Conservation (phyloP, 176 grass and related monocot genomes). For the Panicum miliaceum region DNA sequence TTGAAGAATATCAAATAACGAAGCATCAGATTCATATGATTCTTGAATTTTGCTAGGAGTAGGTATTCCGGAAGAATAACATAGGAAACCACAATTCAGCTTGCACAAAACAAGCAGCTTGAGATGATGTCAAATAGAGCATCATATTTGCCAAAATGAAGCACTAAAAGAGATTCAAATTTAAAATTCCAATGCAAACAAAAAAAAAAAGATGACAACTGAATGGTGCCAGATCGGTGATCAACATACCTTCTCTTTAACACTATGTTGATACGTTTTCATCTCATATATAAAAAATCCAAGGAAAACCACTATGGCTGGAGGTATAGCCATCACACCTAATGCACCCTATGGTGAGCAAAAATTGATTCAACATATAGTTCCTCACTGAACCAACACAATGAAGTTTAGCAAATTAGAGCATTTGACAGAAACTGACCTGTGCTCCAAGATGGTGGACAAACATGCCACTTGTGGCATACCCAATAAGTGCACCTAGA, state of each 20-base stretch:
- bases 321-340: slow-evolving; percentile 72
- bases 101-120: slow-evolving; percentile 12
- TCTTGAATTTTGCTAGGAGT: slow-evolving; percentile 15
- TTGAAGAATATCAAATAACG: neutral
- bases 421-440: slow-evolving; percentile 37
- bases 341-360: slow-evolving; percentile 63
- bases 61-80: slow-evolving; percentile 27
- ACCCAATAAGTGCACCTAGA: slow-evolving; percentile 77
- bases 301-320: slow-evolving; percentile 62
- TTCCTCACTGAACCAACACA: slow-evolving; percentile 19
- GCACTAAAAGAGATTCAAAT: neutral
- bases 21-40: slow-evolving; percentile 36
- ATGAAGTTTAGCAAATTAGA: slow-evolving; percentile 23
- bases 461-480: slow-evolving; percentile 77
- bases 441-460: slow-evolving; percentile 79
- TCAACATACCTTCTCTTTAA: slow-evolving; percentile 74
- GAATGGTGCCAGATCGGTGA: slow-evolving; percentile 3
- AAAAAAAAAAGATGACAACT: slow-evolving; percentile 2
- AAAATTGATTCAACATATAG: slow-evolving; percentile 1
- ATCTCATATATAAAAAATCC: slow-evolving; percentile 76
- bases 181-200: neutral
- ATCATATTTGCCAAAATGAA: neutral
- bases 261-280: slow-evolving; percentile 53
- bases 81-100: neutral
- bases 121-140: neutral